A percentile compares a stretch with the other conserved stretches of the same genome.
These are phyloP conservation scores for Penicillium corylophilum DNA, from an alignment of 2,329 filamentous ascomycete genomes.

Conservation along the genomic window DNA sequence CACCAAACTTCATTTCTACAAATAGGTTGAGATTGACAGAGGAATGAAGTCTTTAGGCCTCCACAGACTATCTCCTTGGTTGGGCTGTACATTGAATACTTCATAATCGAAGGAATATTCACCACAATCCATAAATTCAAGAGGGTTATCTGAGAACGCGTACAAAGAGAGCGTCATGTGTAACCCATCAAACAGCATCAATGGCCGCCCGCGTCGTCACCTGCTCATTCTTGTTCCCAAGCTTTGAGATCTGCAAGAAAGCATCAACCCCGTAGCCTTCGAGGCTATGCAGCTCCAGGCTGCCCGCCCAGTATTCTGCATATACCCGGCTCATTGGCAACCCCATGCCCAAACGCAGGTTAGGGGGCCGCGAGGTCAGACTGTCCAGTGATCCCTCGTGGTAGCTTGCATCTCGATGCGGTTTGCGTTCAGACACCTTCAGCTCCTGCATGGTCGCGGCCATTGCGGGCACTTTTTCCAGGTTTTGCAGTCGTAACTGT, in stretches of 20 bases:
- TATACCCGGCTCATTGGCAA: constrained; percentile 91
- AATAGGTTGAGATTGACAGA: no score
- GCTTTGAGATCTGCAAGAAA: constrained; percentile 91
- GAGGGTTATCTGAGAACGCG: background rate
- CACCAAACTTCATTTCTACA: no score
- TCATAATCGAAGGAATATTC: no score
- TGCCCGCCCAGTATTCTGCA: constrained; percentile 97
- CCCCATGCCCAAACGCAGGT: constrained; percentile 87
- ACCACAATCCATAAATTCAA: background rate
- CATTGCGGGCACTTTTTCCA: constrained; percentile 83
- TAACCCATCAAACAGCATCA: constrained; percentile 63
- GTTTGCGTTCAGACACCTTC: constrained; percentile 45
- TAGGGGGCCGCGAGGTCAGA: constrained; percentile 77
- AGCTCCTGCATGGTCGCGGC: constrained; percentile 92
- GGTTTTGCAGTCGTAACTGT: constrained; percentile 74
- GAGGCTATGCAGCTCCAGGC: constrained; percentile 82
- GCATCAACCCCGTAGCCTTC: constrained; percentile 96
- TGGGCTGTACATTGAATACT: no score
- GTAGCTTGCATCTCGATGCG: constrained; percentile 32
- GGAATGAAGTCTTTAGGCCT: no score
- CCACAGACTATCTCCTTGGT: no score
- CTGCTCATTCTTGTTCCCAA: constrained; percentile 98
- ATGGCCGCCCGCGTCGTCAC: constrained; percentile 74
- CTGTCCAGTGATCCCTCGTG: constrained; percentile 70
- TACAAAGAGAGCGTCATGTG: background rate